Conservation (phyloP, 2,329 filamentous ascomycete species). For the Aspergillus sp. region DNA sequence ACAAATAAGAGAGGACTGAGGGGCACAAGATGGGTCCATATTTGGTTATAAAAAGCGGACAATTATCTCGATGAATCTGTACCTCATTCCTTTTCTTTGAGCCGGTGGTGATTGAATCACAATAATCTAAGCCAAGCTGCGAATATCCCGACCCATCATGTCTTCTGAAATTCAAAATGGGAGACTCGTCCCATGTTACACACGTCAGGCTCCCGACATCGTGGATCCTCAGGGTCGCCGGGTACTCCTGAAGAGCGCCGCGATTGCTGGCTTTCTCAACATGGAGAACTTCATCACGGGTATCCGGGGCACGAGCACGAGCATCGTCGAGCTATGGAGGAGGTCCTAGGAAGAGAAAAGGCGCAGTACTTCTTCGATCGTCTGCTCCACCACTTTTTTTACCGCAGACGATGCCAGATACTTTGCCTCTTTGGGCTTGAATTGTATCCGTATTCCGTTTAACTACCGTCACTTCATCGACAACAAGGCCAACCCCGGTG, state of each 20-base stretch:
- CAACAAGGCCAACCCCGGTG: slow-evolving; percentile 38
- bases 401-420: slow-evolving; percentile 56
- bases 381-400: slow-evolving; percentile 56
- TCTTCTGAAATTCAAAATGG: no score
- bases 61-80: no score
- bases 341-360: slow-evolving; percentile 55
- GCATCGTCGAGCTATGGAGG: slow-evolving; percentile 51
- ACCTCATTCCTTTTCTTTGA: no score
- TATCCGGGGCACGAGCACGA: slow-evolving; percentile 57
- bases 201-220: not conserved
- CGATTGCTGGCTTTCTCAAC: not conserved
- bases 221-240: not conserved
- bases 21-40: no score
- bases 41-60: no score
- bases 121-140: no score
- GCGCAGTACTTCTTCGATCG: slow-evolving; percentile 59
- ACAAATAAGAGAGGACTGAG: no score
- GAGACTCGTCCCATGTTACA: no score
- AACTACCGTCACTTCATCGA: slow-evolving; percentile 56
- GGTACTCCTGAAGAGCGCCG: not conserved
- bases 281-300: slow-evolving; percentile 63
- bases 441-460: slow-evolving; percentile 58
- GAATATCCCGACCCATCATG: no score
- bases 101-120: no score
- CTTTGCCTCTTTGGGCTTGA: slow-evolving; percentile 53